Conservation (phyloP, 2,329 filamentous ascomycete species). For the Aquanectria penicillioides region DNA sequence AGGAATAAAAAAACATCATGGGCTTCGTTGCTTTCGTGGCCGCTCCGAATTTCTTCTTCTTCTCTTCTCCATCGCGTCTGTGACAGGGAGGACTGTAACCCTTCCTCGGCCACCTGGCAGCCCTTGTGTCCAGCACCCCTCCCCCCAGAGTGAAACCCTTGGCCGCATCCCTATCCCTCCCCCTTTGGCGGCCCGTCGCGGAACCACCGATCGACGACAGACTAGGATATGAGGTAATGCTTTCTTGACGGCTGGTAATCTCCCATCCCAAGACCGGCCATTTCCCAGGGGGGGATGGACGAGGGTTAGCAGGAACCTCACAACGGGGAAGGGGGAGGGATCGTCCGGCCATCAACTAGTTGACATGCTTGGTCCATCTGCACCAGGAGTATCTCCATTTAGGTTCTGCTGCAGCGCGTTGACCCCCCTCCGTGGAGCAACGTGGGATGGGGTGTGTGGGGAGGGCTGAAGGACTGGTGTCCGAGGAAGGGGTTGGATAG, state of each 20-base stretch:
- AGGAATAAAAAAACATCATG: neutral
- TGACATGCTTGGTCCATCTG: conserved; percentile 31
- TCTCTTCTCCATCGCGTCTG: no score
- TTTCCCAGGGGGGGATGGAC: conserved; percentile 21
- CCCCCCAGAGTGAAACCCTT: neutral
- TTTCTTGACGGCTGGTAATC: conserved; percentile 3
- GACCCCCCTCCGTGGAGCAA: neutral
- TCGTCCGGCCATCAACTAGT: conserved; percentile 9
- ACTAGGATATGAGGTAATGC: conserved; percentile 13
- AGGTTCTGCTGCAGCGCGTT: conserved; percentile 31
- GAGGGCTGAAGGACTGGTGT: neutral
- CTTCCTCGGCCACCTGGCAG: no score
- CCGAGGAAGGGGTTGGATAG: neutral
- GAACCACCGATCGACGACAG: conserved; percentile 16
- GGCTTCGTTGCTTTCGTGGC: neutral
- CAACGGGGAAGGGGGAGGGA: no score
- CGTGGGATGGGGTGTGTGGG: neutral
- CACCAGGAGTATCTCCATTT: conserved; percentile 34
- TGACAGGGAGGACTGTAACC: no score
- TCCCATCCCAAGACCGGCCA: neutral
- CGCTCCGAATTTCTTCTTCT: neutral
- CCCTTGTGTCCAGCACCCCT: no score
- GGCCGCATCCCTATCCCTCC: neutral
- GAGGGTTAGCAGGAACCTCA: no score
- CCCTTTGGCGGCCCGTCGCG: conserved; percentile 24